Conservation (phyloP, 352 stramenopile genomes). For the Pythium grandisporangium region DNA sequence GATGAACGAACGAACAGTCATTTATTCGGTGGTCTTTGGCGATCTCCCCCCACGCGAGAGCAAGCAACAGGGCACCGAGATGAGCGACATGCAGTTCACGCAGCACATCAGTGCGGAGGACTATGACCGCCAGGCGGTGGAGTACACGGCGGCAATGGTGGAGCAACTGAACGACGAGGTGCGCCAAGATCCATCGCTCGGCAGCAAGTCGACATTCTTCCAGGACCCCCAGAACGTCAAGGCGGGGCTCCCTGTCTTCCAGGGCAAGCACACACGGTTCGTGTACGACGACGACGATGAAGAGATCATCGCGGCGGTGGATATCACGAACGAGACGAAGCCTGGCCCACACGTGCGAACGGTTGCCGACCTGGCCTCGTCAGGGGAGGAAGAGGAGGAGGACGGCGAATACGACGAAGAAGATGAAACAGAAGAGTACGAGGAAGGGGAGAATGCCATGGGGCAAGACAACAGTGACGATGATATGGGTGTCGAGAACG, state of each 20-base stretch:
- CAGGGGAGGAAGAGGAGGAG: conserved; percentile 25
- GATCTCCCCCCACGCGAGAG: not conserved
- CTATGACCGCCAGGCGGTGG: conserved; percentile 53
- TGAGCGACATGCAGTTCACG: conserved; percentile 4
- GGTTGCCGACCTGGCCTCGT: conserved; percentile 40
- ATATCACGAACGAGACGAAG: conserved; percentile 51
- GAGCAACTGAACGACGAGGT: conserved; percentile 54
- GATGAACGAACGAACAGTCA: too few relatives aligned
- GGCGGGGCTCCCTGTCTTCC: conserved; percentile 56
- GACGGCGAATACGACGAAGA: conserved; percentile 24
- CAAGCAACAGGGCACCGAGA: conserved; percentile 1
- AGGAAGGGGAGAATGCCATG: conserved; percentile 9
- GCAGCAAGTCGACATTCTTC: conserved; percentile 51
- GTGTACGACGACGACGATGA: conserved; percentile 70
- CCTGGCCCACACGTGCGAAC: conserved; percentile 46
- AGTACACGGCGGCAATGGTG: conserved; percentile 56
- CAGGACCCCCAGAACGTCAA: conserved; percentile 47
- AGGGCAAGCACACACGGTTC: conserved; percentile 73
- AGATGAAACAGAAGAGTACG: conserved; percentile 14
- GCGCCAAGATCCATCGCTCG: conserved; percentile 34
- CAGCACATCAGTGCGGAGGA: conserved; percentile 18
- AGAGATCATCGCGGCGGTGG: conserved; percentile 50
- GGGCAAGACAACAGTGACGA: conserved; percentile 6
- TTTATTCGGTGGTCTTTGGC: too few relatives aligned
- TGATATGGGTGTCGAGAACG: conserved; percentile 13